Conservation (phyloP, 2,329 filamentous ascomycete genomes). For the Fusarium avenaceum region DNA sequence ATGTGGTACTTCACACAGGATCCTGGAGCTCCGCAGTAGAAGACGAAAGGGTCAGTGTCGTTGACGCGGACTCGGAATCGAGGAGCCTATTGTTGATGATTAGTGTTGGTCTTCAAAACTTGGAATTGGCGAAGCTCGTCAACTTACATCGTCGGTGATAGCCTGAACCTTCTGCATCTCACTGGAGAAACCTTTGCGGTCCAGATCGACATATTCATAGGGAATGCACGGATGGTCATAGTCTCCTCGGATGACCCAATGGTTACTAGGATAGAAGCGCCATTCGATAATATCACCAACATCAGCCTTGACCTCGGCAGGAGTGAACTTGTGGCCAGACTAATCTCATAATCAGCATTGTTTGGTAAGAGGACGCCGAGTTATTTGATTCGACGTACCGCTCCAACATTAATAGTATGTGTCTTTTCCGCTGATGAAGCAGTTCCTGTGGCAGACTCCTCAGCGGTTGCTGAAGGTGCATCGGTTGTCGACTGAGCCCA, state of each 20-base stretch:
- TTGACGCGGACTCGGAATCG: slow-evolving; percentile 65
- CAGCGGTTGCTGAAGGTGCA: slow-evolving; percentile 32
- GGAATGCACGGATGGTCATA: slow-evolving; percentile 74
- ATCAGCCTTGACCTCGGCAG: slow-evolving; percentile 49
- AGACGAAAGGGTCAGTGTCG: slow-evolving; percentile 74
- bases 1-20: slow-evolving; percentile 77
- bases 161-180: slow-evolving; percentile 62
- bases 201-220: slow-evolving; percentile 65
- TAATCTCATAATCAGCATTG: slow-evolving; percentile 25
- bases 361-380: background rate
- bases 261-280: slow-evolving; percentile 72
- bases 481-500: slow-evolving; percentile 39
- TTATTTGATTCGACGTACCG: slow-evolving; percentile 29
- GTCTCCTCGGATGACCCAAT: slow-evolving; percentile 73
- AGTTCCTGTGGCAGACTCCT: slow-evolving; percentile 35
- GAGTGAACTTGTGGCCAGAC: slow-evolving; percentile 52
- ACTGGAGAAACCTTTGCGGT: slow-evolving; percentile 67
- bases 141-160: slow-evolving; percentile 61
- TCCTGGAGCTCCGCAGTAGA: slow-evolving; percentile 76
- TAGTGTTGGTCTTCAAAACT: slow-evolving; percentile 13
- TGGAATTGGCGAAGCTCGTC: background rate
- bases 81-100: slow-evolving; percentile 53
- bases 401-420: slow-evolving; percentile 48
- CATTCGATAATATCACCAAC: slow-evolving; percentile 68
- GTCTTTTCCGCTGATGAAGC: slow-evolving; percentile 37